A percentile compares a stretch with the other conserved stretches of the same genome.
Evolutionary conservation across 2,329 filamentous ascomycete species (phyloP).

Genomic region (Chaetoscypha palmicola): DNA sequence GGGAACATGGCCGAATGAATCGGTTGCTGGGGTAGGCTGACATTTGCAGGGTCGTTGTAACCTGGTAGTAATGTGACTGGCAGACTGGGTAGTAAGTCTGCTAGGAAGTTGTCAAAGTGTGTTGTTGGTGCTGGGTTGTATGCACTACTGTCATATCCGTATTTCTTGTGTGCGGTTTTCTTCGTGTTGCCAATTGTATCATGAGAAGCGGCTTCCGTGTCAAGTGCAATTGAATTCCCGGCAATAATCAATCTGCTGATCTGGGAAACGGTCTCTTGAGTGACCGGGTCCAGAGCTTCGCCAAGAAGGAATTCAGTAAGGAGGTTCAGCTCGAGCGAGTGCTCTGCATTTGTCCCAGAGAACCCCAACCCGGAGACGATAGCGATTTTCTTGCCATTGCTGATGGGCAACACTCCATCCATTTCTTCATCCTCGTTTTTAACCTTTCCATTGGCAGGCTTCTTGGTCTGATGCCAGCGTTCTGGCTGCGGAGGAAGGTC

Average conservation of each 20-base stretch:
- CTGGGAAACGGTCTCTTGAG: slow-evolving; percentile 52
- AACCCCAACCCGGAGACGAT: slow-evolving; percentile 86
- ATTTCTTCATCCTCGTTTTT: slow-evolving; percentile 54
- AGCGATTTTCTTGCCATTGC: slow-evolving; percentile 54
- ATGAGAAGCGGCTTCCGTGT: slow-evolving; percentile 24
- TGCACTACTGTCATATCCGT: slow-evolving; percentile 82
- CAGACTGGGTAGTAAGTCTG: slow-evolving; percentile 73
- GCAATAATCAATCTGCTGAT: slow-evolving; percentile 87
- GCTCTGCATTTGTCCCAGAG: slow-evolving; percentile 62
- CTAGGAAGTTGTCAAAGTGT: slow-evolving; percentile 76
- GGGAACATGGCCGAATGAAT: slow-evolving; percentile 92
- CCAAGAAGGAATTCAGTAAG: slow-evolving; percentile 84
- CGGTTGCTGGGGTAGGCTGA: slow-evolving; percentile 84
- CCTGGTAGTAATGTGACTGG: slow-evolving; percentile 87
- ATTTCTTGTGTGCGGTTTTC: slow-evolving; percentile 59
- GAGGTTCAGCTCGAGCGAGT: slow-evolving; percentile 68
- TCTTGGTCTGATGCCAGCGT: slow-evolving; percentile 66
- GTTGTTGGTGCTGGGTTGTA: slow-evolving; percentile 85
- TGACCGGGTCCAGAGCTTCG: slow-evolving; percentile 57
- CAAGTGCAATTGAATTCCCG: slow-evolving; percentile 67
- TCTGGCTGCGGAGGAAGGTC: slow-evolving; percentile 76
- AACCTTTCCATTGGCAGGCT: slow-evolving; percentile 36
- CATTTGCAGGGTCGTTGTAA: slow-evolving; percentile 76
- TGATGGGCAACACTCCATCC: slow-evolving; percentile 32
- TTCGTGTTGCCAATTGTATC: slow-evolving; percentile 29